Evolutionary conservation across 768 basidiomycete species (phyloP), one percentile per base, ranked within the genome.

Genomic region (Boletus speciosus): DNA sequence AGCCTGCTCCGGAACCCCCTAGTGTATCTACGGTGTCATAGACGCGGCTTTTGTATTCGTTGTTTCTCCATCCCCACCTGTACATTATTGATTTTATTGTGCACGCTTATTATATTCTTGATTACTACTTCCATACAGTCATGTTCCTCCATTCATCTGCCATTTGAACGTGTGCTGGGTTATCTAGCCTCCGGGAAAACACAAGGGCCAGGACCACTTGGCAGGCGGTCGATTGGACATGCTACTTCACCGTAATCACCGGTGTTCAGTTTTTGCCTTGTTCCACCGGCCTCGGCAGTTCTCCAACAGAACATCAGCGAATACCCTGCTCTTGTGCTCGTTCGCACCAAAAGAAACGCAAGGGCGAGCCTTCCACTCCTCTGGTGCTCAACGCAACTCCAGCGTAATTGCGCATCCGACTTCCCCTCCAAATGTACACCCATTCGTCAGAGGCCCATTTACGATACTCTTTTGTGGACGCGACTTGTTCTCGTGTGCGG

Each of bases 391-490:
- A 29, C 47, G n/a, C 32, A 38, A 51, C 31, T 52, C 19, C 12
- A 31, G 55, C 37, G 27, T 10, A 23, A 35, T 12, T 14, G 39
- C 34, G 34, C 32, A 36, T 38, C 39, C 47, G 16, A 32, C 51
- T n/a, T 51, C 48, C 34, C 29, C 31, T 32, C 19, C 44, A 19
- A 21, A 40, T 42, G 31, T 5, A n/a, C 52, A 31, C 21, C 23
- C 49, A 9, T 27, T 46, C 19, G 47, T 45, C 42, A 60, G 51
- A 38, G 66, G 73, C 21, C 74, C 74, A 5, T 87, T 91, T 66
- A 80, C 83, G n/a, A 80, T 97, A 39, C 77, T 97, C 6, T 96
- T 92, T 69, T 81, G 92, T 66, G 94, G 94, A 47, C 87, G 91
- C 16, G 93, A 95, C 67, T 81, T 85, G 62, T 96, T 96, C 69